Percentiles rank a stretch among this genome's conserved stretches.
These are phyloP conservation scores for Aspergillus pseudotamarii DNA, from an alignment of 2,329 filamentous ascomycete genomes.

Conservation along the genomic window DNA sequence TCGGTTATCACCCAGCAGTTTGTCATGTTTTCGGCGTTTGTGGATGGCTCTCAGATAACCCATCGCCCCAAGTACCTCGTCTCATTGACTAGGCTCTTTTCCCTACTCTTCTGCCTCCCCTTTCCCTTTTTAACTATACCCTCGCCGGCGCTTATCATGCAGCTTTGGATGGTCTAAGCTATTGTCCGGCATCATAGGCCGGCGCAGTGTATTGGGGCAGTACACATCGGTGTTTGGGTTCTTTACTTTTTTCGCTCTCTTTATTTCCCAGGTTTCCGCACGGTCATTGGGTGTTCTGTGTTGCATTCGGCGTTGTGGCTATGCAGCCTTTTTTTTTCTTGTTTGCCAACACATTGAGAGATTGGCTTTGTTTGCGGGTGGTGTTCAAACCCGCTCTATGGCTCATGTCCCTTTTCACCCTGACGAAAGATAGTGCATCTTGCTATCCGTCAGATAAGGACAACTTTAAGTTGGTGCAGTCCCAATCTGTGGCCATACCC, in stretches of 20 bases:
- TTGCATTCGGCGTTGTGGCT: neutral
- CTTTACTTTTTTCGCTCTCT: neutral
- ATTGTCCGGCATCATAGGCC: neutral
- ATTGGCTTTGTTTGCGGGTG: neutral
- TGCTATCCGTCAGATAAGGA: neutral
- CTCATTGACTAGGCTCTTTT: neutral
- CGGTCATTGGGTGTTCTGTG: neutral
- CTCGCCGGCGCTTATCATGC: neutral
- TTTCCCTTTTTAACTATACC: neutral
- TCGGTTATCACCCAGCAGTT: neutral
- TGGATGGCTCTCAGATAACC: slow-evolving; percentile 2
- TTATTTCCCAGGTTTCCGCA: neutral
- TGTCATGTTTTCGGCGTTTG: slow-evolving; percentile 8
- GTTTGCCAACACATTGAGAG: neutral
- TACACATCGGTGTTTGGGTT: neutral
- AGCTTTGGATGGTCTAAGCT: neutral
- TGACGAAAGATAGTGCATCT: neutral
- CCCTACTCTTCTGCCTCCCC: neutral
- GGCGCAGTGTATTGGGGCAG: neutral
- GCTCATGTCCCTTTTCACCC: neutral
- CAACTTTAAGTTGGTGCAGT: neutral
- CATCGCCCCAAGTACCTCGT: neutral
- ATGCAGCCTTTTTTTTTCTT: neutral
- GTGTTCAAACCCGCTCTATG: neutral
- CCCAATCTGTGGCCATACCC: neutral